These are phyloP conservation scores for Nowakowskiella sp. DNA, from an alignment of 192 early-diverging fungal species.

Conservation along the genomic window DNA sequence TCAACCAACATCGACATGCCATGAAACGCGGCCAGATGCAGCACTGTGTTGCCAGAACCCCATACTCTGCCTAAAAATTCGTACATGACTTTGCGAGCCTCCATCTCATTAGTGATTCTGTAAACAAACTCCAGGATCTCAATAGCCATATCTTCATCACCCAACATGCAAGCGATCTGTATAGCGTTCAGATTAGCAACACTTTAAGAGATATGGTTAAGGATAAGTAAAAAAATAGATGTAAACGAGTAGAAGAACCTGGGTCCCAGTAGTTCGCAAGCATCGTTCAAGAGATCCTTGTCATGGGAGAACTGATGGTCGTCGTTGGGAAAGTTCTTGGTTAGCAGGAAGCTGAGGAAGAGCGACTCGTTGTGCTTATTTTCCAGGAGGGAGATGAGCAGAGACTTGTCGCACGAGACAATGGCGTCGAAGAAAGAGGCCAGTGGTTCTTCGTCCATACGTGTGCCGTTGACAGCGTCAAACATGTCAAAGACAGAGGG, in stretches of 20 bases:
- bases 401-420: too few species aligned
- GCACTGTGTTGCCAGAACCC: constrained; percentile 59
- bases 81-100: constrained; percentile 52
- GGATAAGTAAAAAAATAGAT: neutral
- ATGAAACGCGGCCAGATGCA: constrained; percentile 56
- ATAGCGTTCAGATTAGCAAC: constrained; percentile 51
- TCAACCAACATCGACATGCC: constrained; percentile 59
- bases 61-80: constrained; percentile 63
- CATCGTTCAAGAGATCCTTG: constrained; percentile 49
- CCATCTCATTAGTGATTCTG: constrained; percentile 45
- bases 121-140: constrained; percentile 55
- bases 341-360: too few species aligned
- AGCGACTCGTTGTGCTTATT: too few species aligned
- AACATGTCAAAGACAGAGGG: too few species aligned
- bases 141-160: constrained; percentile 56
- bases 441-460: too few species aligned
- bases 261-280: constrained; percentile 48
- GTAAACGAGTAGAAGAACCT: constrained; percentile 15
- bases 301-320: constrained; percentile 50
- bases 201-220: constrained; percentile 3
- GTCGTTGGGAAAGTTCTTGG: constrained; percentile 43
- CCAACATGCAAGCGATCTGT: constrained; percentile 56
- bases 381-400: too few species aligned
- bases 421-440: too few species aligned
- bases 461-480: too few species aligned